A percentile compares a stretch with the other conserved stretches of the same genome.
Evolutionary conservation across 495 filamentous ascomycete genomes (phyloP).

Genomic region (Cryomyces antarcticus): DNA sequence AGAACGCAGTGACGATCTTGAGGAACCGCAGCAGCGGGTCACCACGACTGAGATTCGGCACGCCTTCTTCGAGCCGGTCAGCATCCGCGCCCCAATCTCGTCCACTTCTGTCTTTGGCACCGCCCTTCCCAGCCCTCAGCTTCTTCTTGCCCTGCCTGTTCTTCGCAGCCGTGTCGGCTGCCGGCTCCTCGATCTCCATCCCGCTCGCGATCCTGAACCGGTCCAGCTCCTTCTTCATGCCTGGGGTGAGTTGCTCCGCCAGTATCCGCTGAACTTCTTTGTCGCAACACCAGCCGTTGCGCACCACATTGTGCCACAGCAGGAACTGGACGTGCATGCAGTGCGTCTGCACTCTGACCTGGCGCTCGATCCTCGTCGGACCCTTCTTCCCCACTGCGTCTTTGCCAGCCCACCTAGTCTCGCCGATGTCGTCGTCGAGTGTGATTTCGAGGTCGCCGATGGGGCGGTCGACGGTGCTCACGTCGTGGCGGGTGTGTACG

Average conservation of each 20-base stretch:
- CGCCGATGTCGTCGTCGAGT: constrained; percentile 37
- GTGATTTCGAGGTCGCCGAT: constrained; percentile 57
- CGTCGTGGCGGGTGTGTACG: constrained; percentile 18
- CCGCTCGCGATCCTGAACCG: constrained; percentile 52
- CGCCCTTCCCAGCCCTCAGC: constrained; percentile 5
- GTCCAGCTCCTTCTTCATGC: constrained; percentile 49
- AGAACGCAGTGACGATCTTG: constrained; percentile 56
- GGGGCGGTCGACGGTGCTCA: constrained; percentile 4
- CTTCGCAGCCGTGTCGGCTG: constrained; percentile 2
- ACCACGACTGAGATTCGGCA: constrained; percentile 52
- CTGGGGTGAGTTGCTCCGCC: constrained; percentile 44
- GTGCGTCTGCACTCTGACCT: constrained; percentile 58
- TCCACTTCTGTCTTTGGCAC: constrained; percentile 17
- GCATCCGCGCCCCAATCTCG: constrained; percentile 59
- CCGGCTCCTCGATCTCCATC: constrained; percentile 23
- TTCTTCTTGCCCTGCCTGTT: constrained; percentile 4
- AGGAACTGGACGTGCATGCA: constrained; percentile 77
- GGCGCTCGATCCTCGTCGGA: constrained; percentile 62
- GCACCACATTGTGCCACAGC: constrained; percentile 70
- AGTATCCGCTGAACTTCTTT: constrained; percentile 56
- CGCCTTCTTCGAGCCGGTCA: constrained; percentile 43
- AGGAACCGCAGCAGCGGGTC: constrained; percentile 71
- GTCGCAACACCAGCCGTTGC: constrained; percentile 78
- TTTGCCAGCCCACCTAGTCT: constrained; percentile 14
- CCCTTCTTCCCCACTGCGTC: constrained; percentile 41